These are phyloP conservation scores for Penicillium arizonense DNA, from an alignment of 495 filamentous ascomycete genomes.

Conservation along the genomic window DNA sequence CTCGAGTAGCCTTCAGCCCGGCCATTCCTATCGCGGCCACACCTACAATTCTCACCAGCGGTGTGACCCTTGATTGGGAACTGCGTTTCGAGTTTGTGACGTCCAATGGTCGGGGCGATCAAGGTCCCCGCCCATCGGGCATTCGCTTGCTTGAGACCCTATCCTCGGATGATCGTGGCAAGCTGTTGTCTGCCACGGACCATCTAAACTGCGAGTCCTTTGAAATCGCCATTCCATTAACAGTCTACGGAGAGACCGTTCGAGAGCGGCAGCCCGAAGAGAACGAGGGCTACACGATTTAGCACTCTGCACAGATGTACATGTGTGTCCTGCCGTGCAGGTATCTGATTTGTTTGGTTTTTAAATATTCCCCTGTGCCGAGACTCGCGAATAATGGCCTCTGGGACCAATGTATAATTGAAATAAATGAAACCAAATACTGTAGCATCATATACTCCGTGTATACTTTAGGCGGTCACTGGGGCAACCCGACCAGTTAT, in stretches of 20 bases:
- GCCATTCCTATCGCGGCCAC: conserved; percentile 78
- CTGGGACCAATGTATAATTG: conserved; percentile 5
- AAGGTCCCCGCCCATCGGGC: conserved; percentile 33
- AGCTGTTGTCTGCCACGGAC: conserved; percentile 69
- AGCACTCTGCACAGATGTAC: conserved; percentile 5
- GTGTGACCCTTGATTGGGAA: conserved; percentile 82
- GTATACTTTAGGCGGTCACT: conserved; percentile 9
- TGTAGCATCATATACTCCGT: not conserved
- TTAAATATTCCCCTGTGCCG: conserved; percentile 16
- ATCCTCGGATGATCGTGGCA: conserved; percentile 74
- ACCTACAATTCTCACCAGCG: conserved; percentile 85
- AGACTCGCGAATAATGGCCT: not conserved
- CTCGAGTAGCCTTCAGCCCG: conserved; percentile 73
- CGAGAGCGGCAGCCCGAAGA: conserved; percentile 43
- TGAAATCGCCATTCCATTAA: conserved; percentile 79
- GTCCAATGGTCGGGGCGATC: conserved; percentile 37
- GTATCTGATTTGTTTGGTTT: conserved; percentile 13
- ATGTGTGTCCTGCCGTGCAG: conserved; percentile 5
- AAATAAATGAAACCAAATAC: not conserved
- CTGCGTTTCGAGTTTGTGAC: conserved; percentile 88
- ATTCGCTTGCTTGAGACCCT: conserved; percentile 46
- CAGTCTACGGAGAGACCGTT: conserved; percentile 73
- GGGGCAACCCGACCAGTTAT: conserved; percentile 17
- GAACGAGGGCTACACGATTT: conserved; percentile 47
- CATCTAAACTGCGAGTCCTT: conserved; percentile 82